Base-by-base conservation (phyloP, 2,329 filamentous ascomycete genomes). In the Phaeosphaeria sp. region DNA sequence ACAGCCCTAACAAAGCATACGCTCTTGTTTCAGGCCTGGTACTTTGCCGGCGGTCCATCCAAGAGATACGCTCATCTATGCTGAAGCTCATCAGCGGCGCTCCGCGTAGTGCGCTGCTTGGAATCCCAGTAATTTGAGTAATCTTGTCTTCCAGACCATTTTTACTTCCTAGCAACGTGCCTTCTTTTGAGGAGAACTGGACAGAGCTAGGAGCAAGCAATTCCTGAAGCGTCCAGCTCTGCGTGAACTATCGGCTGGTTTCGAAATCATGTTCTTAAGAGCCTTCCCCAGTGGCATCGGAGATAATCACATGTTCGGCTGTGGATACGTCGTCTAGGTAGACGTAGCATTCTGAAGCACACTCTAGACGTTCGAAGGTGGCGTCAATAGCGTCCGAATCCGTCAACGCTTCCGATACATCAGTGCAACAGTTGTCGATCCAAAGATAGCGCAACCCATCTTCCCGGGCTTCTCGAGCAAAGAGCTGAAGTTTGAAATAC, bases 1-100 rank as follows among this genome's bases (percentile, higher is more conserved):
- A 56, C 42, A 73, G 47, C 48, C 70, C 61, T 42, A 68, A 62
- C 20, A 71, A 51, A 68, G 57, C 68, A 68, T 42, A 64, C 59
- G 21, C 39, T 64, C 42, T 73, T 64, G 63, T 65, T 13, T 36
- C 30, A 15, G 13, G 6, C 11, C 11, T 36, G 30, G 6, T 36
- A 13, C 30, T 73, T 51, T 39, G 40, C 53, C 71, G 65, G 18
- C 47, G 51, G 42, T 58, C 40, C 6, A 53, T 65, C 68, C 66
- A 74, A 20, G 33, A 9, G 39, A 30, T 61, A 53, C 66, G 56
- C 52, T 69, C 48, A 65, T 54, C 36, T 54, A 22, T 61, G n/a
- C 22, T 67, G 45, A 71, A 71, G 18, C 58, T n/a, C 22, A 63
- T 53, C 21, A 72, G 46, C 17, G 60, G 44, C 52, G 47, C 50